Evolutionary conservation across 2,329 filamentous ascomycete genomes (phyloP), one percentile per base, ranked within the genome.

Genomic region (Calonectria montana): DNA sequence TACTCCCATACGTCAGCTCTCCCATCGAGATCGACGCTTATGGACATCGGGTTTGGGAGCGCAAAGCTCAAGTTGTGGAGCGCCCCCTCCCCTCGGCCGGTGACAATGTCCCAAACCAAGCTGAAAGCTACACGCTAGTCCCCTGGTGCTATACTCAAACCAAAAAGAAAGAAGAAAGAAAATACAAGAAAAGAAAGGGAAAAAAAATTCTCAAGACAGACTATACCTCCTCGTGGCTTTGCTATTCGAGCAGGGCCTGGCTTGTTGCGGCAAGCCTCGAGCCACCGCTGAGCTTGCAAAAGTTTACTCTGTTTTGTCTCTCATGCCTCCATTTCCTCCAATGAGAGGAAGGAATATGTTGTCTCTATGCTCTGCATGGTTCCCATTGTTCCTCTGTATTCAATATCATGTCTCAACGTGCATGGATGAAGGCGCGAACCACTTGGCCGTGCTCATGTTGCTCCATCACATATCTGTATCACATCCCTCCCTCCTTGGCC

Each of bases 51-150:
- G 53, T 39, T 59, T 59, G 35, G 31, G 21, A 35, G 35, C 37
- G 53, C n/a, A 59, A 59, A 41, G 21, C 53, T 59, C 53, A 59
- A 59, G 31, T 59, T 65, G 62, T 65, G 62, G 45, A 41, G n/a
- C n/a, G n/a, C n/a, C n/a, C n/a, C 62, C 31, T 57, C 31, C 31
- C 10, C 4, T 18, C 21, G 29, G 16, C 29, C 9, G 21, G 45
- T 59, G 18, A 47, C 43, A 47, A 23, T 35, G 31, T 35, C 13
- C 13, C 31, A 35, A 35, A 35, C 31, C 31, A 35, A 35, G 31
- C 10, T 35, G 21, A 59, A 39, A 13, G 21, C 53, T 15, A 59
- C 31, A 25, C 53, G 53, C 53, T 59, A 59, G 53, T 21, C 53
- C 53, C 53, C 53, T 59, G 53, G 53, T 39, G 31, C 53, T 59